Evolutionary conservation across 768 basidiomycete genomes (phyloP).

Genomic region (Amylocystis lapponica): DNA sequence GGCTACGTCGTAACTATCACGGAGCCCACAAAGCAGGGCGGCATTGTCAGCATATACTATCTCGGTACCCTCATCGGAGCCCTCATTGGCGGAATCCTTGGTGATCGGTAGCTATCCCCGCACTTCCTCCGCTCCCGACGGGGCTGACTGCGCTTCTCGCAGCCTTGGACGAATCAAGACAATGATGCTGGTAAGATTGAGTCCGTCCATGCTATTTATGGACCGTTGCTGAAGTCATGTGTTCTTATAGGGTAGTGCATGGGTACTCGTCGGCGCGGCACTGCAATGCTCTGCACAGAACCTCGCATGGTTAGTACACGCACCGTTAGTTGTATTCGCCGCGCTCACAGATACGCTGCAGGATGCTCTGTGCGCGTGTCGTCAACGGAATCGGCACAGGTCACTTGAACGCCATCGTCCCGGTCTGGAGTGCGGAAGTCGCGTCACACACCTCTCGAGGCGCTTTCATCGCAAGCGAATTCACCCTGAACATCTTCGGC

Average conservation of each 20-base stretch:
- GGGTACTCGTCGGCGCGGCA: conserved; percentile 37
- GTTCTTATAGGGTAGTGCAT: conserved; percentile 26
- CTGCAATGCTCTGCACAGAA: conserved; percentile 40
- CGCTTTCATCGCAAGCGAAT: conserved; percentile 40
- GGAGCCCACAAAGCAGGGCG: conserved; percentile 37
- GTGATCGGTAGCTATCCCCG: conserved; percentile 22
- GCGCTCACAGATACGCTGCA: too few species aligned
- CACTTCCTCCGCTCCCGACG: neutral
- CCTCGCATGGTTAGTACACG: conserved; percentile 29
- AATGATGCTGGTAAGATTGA: conserved; percentile 27
- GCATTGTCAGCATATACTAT: conserved; percentile 43
- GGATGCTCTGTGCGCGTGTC: conserved; percentile 41
- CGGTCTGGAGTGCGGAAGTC: conserved; percentile 41
- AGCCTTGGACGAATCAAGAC: conserved; percentile 36
- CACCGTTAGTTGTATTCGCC: neutral
- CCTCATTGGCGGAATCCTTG: conserved; percentile 35
- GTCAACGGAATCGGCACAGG: conserved; percentile 42
- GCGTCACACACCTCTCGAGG: conserved; percentile 40
- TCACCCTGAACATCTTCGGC: conserved; percentile 36
- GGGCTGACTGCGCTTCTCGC: neutral
- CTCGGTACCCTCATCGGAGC: conserved; percentile 37
- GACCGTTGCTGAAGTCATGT: neutral
- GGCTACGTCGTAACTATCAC: conserved; percentile 40
- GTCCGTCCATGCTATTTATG: neutral
- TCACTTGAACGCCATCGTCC: conserved; percentile 38